Base-by-base conservation (phyloP, 78 protist genomes). In the Dictyostelium intermedium region DNA sequence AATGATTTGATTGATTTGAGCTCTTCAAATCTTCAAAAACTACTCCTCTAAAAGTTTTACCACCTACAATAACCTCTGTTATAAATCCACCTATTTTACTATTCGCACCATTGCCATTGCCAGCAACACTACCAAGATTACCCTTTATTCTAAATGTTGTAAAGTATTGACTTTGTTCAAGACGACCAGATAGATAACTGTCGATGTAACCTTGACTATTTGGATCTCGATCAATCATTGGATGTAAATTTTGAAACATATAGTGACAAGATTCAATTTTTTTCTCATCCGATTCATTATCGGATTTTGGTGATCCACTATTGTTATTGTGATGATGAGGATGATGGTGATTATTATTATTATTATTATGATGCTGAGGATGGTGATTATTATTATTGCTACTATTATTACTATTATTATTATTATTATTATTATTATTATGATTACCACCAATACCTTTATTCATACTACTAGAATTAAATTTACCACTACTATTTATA, bases 1-100 rank as follows among this genome's bases (percentile, higher is more conserved):
- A 41, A 25, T 32, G 25, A 60, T 35, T 60, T 80, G 70, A 45
- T 30, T 41, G 39, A 50, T 80, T 80, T 80, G 73, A 50, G 63
- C 70, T 30, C 63, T 82, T 60, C 39, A 66, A 23, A 41, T 87
- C 93, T 45, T 87, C 93, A 87, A 87, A 87, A 37, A 87, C 85
- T 16, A 77, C 2, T 34, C 93, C 93, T 79, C 30, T 87, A 87
- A 18, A 87, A n/a, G 41, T 56, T 66, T 74, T 87, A 35, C 93
- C 85, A 39, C 73, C 69, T n/a, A 87, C 53, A 16, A 23, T 25
- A 63, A 79, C n/a, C 14, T 87, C 93, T 20, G 85, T 53, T 25
- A 76, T 27, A 43, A 87, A 87, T n/a, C 83, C 84, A 53, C 69
- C 84, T 37, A 34, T 34, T 39, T 39, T n/a, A 27, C 60, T 50